Conservation (phyloP, 2,329 filamentous ascomycete species). For the Fusarium subglutinans region DNA sequence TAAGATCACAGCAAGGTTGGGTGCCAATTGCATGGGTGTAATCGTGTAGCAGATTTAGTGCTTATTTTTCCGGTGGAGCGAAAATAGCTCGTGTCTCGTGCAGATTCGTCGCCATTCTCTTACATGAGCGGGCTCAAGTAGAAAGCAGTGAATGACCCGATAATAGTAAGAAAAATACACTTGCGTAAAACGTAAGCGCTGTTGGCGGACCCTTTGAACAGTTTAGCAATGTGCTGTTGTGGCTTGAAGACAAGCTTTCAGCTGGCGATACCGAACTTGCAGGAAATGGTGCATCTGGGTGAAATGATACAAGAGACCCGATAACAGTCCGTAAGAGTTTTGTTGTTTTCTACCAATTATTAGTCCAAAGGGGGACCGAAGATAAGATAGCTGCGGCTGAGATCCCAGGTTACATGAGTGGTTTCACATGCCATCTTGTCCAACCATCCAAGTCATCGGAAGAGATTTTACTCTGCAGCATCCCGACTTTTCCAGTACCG, state of each 20-base stretch:
- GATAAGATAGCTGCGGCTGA: background rate
- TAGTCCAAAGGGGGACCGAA: fast-evolving
- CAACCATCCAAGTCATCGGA: background rate
- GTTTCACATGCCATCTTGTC: background rate
- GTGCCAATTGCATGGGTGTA: background rate
- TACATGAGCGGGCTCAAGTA: background rate
- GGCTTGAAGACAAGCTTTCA: background rate
- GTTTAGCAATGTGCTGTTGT: background rate
- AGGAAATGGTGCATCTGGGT: fast-evolving
- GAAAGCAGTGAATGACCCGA: background rate
- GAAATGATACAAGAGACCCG: background rate
- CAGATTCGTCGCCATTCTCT: background rate
- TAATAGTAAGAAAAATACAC: background rate
- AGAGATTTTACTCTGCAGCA: background rate
- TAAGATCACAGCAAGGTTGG: background rate
- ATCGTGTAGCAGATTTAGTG: background rate
- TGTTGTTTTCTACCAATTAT: background rate
- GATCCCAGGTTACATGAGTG: background rate
- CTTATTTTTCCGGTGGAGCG: background rate
- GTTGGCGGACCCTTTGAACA: background rate
- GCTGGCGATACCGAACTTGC: no score
- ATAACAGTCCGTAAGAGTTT: background rate
- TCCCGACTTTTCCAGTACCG: background rate
- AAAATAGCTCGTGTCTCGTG: background rate
- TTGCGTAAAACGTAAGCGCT: background rate